Evolutionary conservation across 257 asterid species (phyloP).

Genomic region (Scutellaria baicalensis): DNA sequence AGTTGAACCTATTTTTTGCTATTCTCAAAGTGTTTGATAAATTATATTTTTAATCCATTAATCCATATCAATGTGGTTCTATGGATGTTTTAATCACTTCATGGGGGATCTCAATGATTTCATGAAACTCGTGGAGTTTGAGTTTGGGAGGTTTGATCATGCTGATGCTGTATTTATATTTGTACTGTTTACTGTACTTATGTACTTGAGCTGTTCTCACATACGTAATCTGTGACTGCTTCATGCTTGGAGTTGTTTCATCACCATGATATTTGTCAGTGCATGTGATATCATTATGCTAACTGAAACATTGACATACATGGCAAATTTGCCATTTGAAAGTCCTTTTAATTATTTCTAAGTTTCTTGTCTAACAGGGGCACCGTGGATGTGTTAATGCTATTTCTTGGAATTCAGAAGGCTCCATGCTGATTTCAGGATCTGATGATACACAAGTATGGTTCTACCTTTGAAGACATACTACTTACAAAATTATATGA

Average conservation of each 20-base stretch:
- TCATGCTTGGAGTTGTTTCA: conserved; percentile 10
- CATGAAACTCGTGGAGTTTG: not conserved
- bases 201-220: not conserved
- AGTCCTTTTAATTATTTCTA: not conserved
- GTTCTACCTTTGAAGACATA: not conserved
- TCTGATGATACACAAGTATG: conserved; percentile 95
- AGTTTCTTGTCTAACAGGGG: conserved; percentile 48
- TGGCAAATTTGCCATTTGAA: conserved; percentile 9
- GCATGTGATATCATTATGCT: not conserved
- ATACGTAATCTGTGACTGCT: not conserved
- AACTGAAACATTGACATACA: not conserved
- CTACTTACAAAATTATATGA: conserved; percentile 1
- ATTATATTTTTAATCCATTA: not conserved
- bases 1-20: not conserved
- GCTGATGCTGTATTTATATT: not conserved
- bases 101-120: not conserved
- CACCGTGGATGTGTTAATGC: conserved; percentile 94
- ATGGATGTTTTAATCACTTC: not conserved
- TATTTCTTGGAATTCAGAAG: conserved; percentile 86
- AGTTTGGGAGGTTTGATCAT: not conserved
- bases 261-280: not conserved
- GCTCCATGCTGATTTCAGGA: conserved; percentile 89
- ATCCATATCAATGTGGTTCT: not conserved
- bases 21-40: not conserved
- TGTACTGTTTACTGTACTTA: not conserved